Evolutionary conservation across 352 stramenopile genomes (phyloP), one percentile per base, ranked within the genome.

Genomic region (Pythium brachiatum): DNA sequence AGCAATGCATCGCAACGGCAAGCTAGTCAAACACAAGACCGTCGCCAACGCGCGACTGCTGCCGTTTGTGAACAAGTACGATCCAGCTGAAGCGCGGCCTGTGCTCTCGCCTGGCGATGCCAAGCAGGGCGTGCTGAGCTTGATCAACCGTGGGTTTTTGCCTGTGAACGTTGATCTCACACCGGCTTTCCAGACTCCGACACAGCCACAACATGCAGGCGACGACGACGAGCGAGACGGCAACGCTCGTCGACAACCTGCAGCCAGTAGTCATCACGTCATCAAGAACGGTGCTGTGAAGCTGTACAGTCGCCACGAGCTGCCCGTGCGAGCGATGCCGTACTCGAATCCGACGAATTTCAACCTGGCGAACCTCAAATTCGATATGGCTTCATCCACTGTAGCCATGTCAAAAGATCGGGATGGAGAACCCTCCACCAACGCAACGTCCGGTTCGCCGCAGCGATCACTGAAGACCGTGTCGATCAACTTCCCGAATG

Each of bases 321-420:
- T 86, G 68, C 74, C 74, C 0, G 69, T 73, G 53, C 74, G 74
- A 0, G 31, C 69, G 4, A 70, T 72, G 32, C 80, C 83, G 3
- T 86, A 86, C 61, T 84, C 79, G 2, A 86, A 86, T 31, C 76
- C 83, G 7, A 79, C 74, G 18, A 79, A 85, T 13, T 91, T 87
- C 64, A 92, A 92, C 43, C 69, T 92, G 20, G 79, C 82, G 36
- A 68, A 77, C n/a, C 64, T 94, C 27, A 94, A 90, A 62, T 91
- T 92, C 47, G 85, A 94, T 64, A 73, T 94, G 57, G 38, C 29
- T 1, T 36, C 64, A 26, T 11, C 23, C 11, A 39, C 44, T 44
- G 41, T 27, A 61, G 15, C 51, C 52, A 50, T 46, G 39, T 61
- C 54, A 32, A 23, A 52, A 51, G 29, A 13, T 6, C 15, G 32